These are phyloP conservation scores for Mortierella sp. DNA, from an alignment of 371 early-diverging fungal genomes.

Conservation along the genomic window DNA sequence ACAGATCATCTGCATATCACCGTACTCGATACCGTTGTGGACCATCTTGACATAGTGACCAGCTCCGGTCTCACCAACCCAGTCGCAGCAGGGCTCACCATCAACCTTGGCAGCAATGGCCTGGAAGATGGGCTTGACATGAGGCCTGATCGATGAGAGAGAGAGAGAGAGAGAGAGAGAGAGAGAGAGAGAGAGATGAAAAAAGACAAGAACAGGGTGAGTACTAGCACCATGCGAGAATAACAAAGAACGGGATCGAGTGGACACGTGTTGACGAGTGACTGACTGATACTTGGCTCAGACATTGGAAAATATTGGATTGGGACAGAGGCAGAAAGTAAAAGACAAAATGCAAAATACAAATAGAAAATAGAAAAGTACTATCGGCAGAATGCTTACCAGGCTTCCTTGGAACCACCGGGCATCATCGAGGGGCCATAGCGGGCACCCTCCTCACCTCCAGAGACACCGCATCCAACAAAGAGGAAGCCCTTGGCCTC, in stretches of 20 bases:
- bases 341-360: not conserved
- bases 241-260: no score
- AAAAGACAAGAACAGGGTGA: not conserved
- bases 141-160: constrained; percentile 61
- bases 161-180: not conserved
- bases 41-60: constrained; percentile 99
- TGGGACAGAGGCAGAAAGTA: not conserved
- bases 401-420: constrained; percentile 95
- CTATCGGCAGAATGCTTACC: constrained; percentile 71
- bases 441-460: constrained; percentile 99
- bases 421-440: constrained; percentile 99
- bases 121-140: constrained; percentile 95
- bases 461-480: constrained; percentile 99
- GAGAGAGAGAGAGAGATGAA: not conserved
- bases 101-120: constrained; percentile 91
- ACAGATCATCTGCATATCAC: constrained; percentile 99
- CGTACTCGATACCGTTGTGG: constrained; percentile 99
- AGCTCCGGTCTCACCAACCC: constrained; percentile 98
- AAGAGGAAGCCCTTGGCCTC: constrained; percentile 92
- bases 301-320: no score
- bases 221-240: no score
- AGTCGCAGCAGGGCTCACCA: constrained; percentile 97
- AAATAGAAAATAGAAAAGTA: constrained; percentile 1
- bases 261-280: no score
- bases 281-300: no score